Evolutionary conservation across 108 stramenopile species (phyloP).

Genomic region (Seminavis robusta): DNA sequence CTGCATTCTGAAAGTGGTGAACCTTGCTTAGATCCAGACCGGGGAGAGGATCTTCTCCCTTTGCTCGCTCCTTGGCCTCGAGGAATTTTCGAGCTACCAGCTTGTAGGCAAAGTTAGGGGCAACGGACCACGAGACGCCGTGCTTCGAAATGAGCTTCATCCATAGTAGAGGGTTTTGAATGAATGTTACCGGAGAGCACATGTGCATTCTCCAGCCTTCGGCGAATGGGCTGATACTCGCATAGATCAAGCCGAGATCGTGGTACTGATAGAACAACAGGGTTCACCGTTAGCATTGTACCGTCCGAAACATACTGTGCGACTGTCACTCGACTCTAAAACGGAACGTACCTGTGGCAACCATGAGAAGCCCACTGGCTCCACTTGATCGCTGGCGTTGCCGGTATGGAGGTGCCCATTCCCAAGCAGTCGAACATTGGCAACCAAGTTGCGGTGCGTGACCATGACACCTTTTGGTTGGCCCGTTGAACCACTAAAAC

Average conservation of each 20-base stretch:
- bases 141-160: slow-evolving; percentile 13
- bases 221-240: slow-evolving; percentile 40
- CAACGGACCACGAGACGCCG: slow-evolving; percentile 48
- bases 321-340: too few relatives aligned
- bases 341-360: slow-evolving; percentile 83
- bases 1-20: slow-evolving; percentile 50
- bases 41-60: neutral
- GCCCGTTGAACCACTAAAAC: too few relatives aligned
- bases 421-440: slow-evolving; percentile 19
- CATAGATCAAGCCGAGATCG: too few relatives aligned
- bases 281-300: too few relatives aligned
- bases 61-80: neutral
- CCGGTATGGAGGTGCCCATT: too few relatives aligned
- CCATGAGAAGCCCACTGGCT: too few relatives aligned
- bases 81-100: slow-evolving; percentile 44
- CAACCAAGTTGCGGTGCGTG: neutral
- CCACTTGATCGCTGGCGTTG: too few relatives aligned
- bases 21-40: slow-evolving; percentile 50
- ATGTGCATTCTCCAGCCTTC: slow-evolving; percentile 64
- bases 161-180: slow-evolving; percentile 54
- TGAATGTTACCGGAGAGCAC: slow-evolving; percentile 52
- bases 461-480: too few relatives aligned
- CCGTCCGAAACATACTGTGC: too few relatives aligned
- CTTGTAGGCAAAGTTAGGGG: slow-evolving; percentile 66
- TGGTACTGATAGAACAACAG: too few relatives aligned